These are phyloP conservation scores for Phoenix dactylifera DNA, from an alignment of 176 grass and related monocot genomes.

Conservation along the genomic window DNA sequence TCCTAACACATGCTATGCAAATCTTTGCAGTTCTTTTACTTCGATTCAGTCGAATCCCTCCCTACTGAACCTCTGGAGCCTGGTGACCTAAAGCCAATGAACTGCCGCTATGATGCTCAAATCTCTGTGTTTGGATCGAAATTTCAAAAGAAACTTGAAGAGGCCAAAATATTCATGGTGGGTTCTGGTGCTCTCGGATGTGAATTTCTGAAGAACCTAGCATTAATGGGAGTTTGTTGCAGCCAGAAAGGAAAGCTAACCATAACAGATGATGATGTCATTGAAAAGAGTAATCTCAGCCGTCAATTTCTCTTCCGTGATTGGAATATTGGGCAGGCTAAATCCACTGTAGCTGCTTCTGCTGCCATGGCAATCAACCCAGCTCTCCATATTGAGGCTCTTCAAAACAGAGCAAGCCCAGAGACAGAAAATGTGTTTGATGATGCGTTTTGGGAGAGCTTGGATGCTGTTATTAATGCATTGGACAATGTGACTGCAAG, in stretches of 20 bases:
- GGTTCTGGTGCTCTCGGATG: conserved; percentile 89
- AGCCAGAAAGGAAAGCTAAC: conserved; percentile 52
- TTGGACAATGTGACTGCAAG: conserved; percentile 82
- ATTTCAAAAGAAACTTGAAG: conserved; percentile 69
- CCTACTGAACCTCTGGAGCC: conserved; percentile 61
- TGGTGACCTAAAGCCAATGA: conserved; percentile 47
- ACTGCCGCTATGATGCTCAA: conserved; percentile 76
- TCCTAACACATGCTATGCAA: background rate
- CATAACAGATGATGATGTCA: conserved; percentile 91
- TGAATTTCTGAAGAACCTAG: conserved; percentile 88
- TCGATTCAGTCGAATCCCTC: conserved; percentile 90
- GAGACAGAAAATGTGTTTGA: conserved; percentile 92
- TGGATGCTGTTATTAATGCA: conserved; percentile 81
- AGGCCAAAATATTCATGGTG: conserved; percentile 80
- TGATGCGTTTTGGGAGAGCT: conserved; percentile 75
- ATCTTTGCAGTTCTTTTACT: conserved; percentile 86
- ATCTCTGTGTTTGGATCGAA: conserved; percentile 77
- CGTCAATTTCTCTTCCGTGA: conserved; percentile 95
- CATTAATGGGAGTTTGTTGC: conserved; percentile 84
- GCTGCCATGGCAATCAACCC: conserved; percentile 65
- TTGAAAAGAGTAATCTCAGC: conserved; percentile 96
- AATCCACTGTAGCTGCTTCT: conserved; percentile 82
- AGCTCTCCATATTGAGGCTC: conserved; percentile 57
- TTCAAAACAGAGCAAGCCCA: conserved; percentile 87
- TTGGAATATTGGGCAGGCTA: conserved; percentile 90